Percentiles rank a stretch among this genome's conserved stretches.
Conservation (phyloP, 176 grass and related monocot species). For the Oryza coarctata region DNA sequence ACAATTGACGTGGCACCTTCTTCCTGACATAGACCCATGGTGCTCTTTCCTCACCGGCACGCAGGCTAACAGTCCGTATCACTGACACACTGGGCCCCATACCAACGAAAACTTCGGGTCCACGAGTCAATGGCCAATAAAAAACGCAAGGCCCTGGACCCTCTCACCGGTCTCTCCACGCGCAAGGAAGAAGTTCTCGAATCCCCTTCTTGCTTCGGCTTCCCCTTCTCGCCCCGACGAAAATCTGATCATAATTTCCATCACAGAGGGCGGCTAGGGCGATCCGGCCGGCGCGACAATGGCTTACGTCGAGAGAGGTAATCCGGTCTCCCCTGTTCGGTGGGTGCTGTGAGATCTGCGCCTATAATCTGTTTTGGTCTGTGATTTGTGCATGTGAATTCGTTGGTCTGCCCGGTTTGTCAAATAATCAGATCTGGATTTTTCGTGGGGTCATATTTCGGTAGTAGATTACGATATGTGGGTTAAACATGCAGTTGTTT, state of each 20-base stretch:
- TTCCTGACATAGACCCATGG: not conserved
- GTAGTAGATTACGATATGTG: not conserved
- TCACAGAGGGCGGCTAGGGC: constrained; percentile 12
- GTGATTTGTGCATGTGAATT: constrained; percentile 11
- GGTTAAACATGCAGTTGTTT: not conserved
- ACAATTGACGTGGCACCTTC: constrained; percentile 5
- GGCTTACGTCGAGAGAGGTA: constrained; percentile 67
- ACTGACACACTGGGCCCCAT: not conserved
- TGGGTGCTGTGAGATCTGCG: not conserved
- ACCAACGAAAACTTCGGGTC: not conserved
- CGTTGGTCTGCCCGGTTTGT: not conserved
- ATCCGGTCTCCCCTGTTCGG: not conserved
- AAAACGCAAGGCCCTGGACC: not conserved
- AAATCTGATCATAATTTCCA: not conserved
- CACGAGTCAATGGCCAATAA: not conserved
- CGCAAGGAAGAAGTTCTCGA: constrained; percentile 40
- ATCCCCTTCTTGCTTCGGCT: constrained; percentile 28
- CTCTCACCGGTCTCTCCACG: constrained; percentile 15
- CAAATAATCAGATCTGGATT: not conserved
- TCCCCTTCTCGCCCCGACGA: not conserved
- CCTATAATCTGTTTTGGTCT: not conserved
- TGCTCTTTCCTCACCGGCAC: too few species aligned
- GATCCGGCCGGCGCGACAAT: constrained; percentile 28
- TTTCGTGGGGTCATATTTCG: not conserved
- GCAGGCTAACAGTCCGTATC: not conserved